A percentile compares a stretch with the other conserved stretches of the same genome.
These are phyloP conservation scores for Pythium biforme DNA, from an alignment of 352 stramenopile genomes.

Conservation along the genomic window DNA sequence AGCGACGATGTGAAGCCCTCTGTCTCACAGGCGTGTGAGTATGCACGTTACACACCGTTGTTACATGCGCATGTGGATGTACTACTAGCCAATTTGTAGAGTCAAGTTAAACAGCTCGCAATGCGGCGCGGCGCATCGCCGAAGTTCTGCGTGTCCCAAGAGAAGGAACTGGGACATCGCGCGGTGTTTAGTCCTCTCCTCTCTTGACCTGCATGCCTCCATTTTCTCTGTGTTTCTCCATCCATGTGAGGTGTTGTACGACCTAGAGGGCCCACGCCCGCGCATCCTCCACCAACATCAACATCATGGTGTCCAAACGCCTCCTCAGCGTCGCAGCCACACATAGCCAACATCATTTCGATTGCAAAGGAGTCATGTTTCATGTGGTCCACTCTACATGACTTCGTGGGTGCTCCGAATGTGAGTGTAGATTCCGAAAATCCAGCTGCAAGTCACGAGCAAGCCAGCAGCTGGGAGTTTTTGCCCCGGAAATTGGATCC, in stretches of 20 bases:
- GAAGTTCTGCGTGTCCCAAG: background rate
- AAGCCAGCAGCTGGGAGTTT: constrained; percentile 9
- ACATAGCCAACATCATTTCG: no score
- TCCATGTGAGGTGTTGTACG: no score
- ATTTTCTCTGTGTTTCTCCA: background rate
- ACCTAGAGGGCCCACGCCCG: no score
- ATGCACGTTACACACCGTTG: background rate
- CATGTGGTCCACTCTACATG: constrained; percentile 5
- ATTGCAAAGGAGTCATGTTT: background rate
- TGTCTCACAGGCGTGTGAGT: no score
- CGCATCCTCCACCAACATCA: no score
- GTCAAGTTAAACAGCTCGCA: no score
- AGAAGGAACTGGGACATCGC: background rate
- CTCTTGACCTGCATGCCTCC: background rate
- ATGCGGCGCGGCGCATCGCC: no score
- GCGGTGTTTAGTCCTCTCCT: background rate
- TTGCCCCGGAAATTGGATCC: background rate
- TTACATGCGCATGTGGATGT: no score
- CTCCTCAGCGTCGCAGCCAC: no score
- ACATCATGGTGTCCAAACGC: no score
- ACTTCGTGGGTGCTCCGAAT: background rate
- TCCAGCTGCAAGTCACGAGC: constrained; percentile 11
- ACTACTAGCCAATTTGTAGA: no score
- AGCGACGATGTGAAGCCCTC: no score
- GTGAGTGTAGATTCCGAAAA: constrained; percentile 1